These are phyloP conservation scores for Fusarium goolgardi DNA, from an alignment of 2,329 filamentous ascomycete genomes.

Conservation along the genomic window DNA sequence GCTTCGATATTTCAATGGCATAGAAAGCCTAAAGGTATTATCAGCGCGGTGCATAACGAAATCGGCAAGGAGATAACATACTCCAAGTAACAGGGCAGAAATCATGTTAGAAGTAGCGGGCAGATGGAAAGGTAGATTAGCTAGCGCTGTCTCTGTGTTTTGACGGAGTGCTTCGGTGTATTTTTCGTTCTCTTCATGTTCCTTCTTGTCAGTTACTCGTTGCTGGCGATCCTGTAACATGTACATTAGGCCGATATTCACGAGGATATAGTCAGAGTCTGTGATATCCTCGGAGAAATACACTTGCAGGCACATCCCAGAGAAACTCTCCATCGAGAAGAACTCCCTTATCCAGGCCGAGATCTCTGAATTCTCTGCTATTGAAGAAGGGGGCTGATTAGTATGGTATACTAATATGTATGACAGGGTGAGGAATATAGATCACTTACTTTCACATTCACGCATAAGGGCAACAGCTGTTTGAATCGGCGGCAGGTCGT, in stretches of 20 bases:
- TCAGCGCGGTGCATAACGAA: neutral
- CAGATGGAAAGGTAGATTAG: conserved; percentile 50
- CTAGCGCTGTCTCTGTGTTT: conserved; percentile 50
- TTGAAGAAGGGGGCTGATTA: neutral
- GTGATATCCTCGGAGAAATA: conserved; percentile 51
- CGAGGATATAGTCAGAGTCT: conserved; percentile 51
- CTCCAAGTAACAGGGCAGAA: conserved; percentile 42
- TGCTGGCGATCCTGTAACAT: conserved; percentile 46
- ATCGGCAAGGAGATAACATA: conserved; percentile 1
- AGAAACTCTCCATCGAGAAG: conserved; percentile 47
- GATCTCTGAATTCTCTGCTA: conserved; percentile 41
- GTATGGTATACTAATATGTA: neutral
- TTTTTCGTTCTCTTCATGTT: conserved; percentile 42
- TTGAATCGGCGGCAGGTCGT: conserved; percentile 43
- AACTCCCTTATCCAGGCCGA: conserved; percentile 49
- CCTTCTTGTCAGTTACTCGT: conserved; percentile 19
- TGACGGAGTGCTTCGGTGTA: conserved; percentile 44
- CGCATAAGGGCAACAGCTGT: conserved; percentile 40
- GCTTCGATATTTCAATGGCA: conserved; percentile 50
- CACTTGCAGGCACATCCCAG: conserved; percentile 50
- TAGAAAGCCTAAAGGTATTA: conserved; percentile 45
- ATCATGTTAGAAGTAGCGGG: conserved; percentile 48
- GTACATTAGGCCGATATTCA: conserved; percentile 50
- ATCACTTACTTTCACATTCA: conserved; percentile 37
- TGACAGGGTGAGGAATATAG: too few species aligned